Percentiles rank a stretch among this genome's conserved stretches.
Conservation (phyloP, 177 flowering plant genomes). For the Telopea speciosissima region DNA sequence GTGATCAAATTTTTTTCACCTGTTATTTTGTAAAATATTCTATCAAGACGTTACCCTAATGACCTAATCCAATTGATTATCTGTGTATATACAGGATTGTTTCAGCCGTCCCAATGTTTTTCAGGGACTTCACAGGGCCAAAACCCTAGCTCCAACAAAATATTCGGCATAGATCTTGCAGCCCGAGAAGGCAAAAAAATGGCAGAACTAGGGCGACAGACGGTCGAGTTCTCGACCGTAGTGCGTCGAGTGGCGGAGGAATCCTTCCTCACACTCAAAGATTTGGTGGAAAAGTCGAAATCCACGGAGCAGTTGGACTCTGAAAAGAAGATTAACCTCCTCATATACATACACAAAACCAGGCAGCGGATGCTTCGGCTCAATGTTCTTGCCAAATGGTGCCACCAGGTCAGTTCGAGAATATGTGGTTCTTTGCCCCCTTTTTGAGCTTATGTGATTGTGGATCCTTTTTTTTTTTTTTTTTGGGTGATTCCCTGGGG, state of each 20-base stretch:
- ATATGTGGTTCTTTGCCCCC: not conserved
- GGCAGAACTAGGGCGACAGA: conserved; percentile 85
- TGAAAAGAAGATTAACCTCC: conserved; percentile 76
- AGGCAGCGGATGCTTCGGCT: conserved; percentile 97
- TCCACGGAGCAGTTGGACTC: conserved; percentile 60
- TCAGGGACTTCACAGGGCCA: not conserved
- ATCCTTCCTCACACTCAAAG: conserved; percentile 67
- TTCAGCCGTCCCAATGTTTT: no score
- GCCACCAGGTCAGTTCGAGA: conserved; percentile 59
- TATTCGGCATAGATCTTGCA: not conserved
- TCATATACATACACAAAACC: conserved; percentile 74
- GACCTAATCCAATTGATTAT: no score
- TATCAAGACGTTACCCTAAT: no score
- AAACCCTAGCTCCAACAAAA: not conserved
- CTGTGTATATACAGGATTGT: no score
- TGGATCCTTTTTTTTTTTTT: not conserved
- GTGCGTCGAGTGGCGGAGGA: conserved; percentile 84
- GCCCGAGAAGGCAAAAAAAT: conserved; percentile 18
- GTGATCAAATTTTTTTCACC: no score
- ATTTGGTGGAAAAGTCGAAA: conserved; percentile 73
- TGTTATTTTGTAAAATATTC: no score
- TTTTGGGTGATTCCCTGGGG: not conserved
- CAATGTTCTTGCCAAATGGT: conserved; percentile 91
- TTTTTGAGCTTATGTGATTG: not conserved
- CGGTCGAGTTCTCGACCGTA: conserved; percentile 78